These are phyloP conservation scores for Rhodamnia argentea DNA, from an alignment of 345 rosid species.

Conservation along the genomic window DNA sequence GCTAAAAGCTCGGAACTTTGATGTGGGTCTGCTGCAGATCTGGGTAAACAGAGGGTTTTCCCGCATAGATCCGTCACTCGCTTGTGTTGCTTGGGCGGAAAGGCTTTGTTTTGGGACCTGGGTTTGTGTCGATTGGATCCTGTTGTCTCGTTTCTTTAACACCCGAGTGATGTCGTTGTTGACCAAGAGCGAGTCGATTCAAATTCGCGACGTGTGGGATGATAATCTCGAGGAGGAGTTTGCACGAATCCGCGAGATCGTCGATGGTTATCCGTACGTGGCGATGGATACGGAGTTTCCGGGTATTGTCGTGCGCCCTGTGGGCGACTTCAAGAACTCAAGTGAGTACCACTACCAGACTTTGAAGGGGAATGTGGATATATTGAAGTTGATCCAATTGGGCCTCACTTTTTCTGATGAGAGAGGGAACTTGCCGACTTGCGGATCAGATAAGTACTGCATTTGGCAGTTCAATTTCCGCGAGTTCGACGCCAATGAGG, in stretches of 20 bases:
- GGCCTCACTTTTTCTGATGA: conserved; percentile 86
- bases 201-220: conserved; percentile 81
- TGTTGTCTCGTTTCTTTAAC: not conserved
- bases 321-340: conserved; percentile 62
- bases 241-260: conserved; percentile 47
- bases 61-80: not conserved
- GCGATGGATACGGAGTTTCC: conserved; percentile 98
- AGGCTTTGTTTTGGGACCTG: not conserved
- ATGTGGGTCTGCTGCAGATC: not conserved
- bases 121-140: not conserved
- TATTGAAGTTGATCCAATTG: conserved; percentile 70
- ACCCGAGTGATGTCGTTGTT: conserved; percentile 48
- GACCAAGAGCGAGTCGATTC: conserved; percentile 61
- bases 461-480: conserved; percentile 91
- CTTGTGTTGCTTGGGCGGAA: not conserved
- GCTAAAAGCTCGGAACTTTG: not conserved
- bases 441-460: conserved; percentile 67
- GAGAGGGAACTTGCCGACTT: conserved; percentile 65
- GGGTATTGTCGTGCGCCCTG: conserved; percentile 60
- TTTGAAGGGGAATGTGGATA: conserved; percentile 64
- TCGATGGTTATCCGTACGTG: conserved; percentile 62
- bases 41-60: not conserved
- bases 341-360: conserved; percentile 67
- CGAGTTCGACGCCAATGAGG: conserved; percentile 49
- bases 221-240: conserved; percentile 62